Evolutionary conservation across 345 rosid species (phyloP), one percentile per base, ranked within the genome.

Genomic region (Excoecaria cochinchinensis): DNA sequence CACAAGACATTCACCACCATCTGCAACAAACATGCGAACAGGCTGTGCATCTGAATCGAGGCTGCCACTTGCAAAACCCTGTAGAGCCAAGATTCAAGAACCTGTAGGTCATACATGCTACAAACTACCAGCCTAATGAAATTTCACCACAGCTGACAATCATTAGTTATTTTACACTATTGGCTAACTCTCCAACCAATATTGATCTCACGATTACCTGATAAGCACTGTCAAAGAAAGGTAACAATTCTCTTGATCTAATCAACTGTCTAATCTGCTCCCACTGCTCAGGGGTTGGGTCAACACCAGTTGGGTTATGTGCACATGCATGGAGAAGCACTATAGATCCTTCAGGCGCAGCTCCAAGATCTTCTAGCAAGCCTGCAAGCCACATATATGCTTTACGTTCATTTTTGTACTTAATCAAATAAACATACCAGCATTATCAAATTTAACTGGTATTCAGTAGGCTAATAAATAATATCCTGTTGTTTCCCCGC

Each of bases 321-420:
- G 99, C 99, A 84, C 98, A 94, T 14, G 97, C 97, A 87, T 94
- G 97, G 77, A 94, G 98, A 65, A 94, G 97, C 65, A 94, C 91
- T 74, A 92, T 81, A 72, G 99, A 83, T 73, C 99, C 97, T 42
- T 88, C 82, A 69, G 92, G 90, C 15, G 99, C 95, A 80, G 92
- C 85, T 85, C 95, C 92, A 79, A 94, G 93, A 78, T 94, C 99
- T 85, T 94, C 92, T 19, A 92, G 40, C 65, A 94, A 82, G 64
- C 97, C 99, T 94, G 70, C 11, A 24, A 22, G 14, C 67, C 70
- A 36, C 36, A 42, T 46, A 38, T 60, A 57, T 9, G 5, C 48
- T 19, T 15, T 58, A 66, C 24, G 51, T 57, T 40, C 22, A 67
- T 21, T 51, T 13, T 56, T 6, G 38, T 38, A 9, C 1, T 40